phyloP scores from a whole-genome alignment of 768 basidiomycete genomes.

The Trametes coccinea region DNA sequence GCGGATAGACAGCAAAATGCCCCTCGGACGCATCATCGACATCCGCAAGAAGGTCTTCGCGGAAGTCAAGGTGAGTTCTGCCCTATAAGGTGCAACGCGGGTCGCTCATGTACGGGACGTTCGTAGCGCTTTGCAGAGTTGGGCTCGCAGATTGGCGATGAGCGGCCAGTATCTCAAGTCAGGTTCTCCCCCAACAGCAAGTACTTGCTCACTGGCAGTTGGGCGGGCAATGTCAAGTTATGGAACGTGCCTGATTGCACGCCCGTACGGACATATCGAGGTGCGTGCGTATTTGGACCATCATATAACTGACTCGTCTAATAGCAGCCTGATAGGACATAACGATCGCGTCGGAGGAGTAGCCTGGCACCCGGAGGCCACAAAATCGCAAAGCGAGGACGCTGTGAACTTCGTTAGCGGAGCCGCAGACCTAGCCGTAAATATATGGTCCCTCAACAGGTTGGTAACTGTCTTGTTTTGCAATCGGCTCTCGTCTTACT shows the following conservation, averaged over 20 bases:
- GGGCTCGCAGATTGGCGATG: constrained; percentile 97
- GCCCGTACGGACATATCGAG: constrained; percentile 70
- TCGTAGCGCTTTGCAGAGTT: constrained; percentile 83
- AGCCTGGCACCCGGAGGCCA: constrained; percentile 97
- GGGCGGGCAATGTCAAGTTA: constrained; percentile 92
- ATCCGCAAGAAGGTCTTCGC: constrained; percentile 87
- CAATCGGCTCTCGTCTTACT: background rate
- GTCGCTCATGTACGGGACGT: background rate
- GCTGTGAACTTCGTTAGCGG: constrained; percentile 87
- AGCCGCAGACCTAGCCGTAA: constrained; percentile 82
- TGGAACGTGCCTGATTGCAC: constrained; percentile 96
- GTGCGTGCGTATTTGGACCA: constrained; percentile 39
- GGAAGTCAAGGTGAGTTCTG: constrained; percentile 75
- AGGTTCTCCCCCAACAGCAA: constrained; percentile 92
- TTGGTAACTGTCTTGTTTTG: constrained; percentile 33
- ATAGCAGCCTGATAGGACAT: constrained; percentile 56
- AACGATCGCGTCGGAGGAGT: constrained; percentile 91
- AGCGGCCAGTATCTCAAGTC: constrained; percentile 90
- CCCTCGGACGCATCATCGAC: constrained; percentile 87
- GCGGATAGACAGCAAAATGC: constrained; percentile 83
- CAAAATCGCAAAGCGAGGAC: constrained; percentile 62
- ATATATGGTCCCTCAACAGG: constrained; percentile 90
- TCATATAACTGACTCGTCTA: background rate
- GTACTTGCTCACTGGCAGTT: constrained; percentile 88
- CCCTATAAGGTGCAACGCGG: background rate